Conservation (phyloP, 2,329 filamentous ascomycete genomes). For the Drechslerella dactyloides region DNA sequence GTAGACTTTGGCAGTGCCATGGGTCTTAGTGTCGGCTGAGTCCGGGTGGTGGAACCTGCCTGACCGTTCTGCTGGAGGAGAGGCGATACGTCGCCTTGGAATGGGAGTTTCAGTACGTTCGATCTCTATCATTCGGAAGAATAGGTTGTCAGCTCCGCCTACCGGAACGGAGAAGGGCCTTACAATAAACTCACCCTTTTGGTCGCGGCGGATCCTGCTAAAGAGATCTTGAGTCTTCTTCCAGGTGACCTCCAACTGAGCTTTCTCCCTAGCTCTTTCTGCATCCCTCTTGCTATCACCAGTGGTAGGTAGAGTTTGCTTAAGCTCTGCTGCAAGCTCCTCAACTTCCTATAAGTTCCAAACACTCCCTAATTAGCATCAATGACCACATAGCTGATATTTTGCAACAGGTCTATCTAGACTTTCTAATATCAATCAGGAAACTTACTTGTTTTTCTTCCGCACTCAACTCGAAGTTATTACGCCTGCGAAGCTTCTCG, state of each 20-base stretch:
- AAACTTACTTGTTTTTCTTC: constrained; percentile 11
- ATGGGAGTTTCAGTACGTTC: too few species aligned
- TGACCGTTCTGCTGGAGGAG: too few species aligned
- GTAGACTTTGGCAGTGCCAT: too few species aligned
- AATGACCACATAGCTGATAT: not conserved
- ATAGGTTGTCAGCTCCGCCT: not conserved
- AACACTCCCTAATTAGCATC: not conserved
- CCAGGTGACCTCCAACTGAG: constrained; percentile 13
- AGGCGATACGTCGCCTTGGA: too few species aligned
- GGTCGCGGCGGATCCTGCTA: constrained; percentile 1
- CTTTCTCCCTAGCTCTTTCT: not conserved
- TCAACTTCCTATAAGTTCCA: constrained; percentile 8
- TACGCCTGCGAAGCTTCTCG: constrained; percentile 11
- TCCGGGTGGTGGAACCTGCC: too few species aligned
- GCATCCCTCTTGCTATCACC: not conserved
- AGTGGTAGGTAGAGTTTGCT: not conserved
- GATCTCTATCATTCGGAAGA: not conserved
- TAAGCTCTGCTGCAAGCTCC: not conserved
- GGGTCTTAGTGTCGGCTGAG: too few species aligned
- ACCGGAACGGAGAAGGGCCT: not conserved
- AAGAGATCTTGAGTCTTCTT: constrained; percentile 10
- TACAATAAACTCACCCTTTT: constrained; percentile 12
- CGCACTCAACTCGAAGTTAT: not conserved
- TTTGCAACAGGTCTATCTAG: not conserved
- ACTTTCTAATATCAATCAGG: not conserved